These are phyloP conservation scores for Acanthamoeba rhysodes DNA, from an alignment of 208 protist species.

Conservation along the genomic window DNA sequence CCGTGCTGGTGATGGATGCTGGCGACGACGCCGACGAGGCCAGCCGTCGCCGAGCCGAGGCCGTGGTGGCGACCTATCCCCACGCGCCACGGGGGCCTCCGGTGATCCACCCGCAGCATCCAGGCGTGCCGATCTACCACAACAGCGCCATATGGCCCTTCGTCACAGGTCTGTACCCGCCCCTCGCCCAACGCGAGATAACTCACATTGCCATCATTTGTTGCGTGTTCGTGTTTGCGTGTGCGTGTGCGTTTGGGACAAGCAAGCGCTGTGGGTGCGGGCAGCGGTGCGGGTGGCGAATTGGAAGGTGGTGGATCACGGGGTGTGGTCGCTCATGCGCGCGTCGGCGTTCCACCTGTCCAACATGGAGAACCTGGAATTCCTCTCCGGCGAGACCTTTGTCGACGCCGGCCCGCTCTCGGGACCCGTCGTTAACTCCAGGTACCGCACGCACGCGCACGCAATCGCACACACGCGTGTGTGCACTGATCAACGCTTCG, in stretches of 20 bases:
- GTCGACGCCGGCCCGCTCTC: slow-evolving; percentile 14
- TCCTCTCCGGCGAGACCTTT: slow-evolving; percentile 28
- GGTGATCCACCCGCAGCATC: slow-evolving; percentile 28
- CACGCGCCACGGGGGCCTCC: background rate
- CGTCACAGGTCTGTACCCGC: background rate
- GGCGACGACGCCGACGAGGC: background rate
- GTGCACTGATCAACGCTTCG: background rate
- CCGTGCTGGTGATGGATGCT: background rate
- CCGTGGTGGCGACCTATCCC: slow-evolving; percentile 10
- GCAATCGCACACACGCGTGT: background rate
- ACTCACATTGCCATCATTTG: background rate
- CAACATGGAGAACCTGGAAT: slow-evolving; percentile 57
- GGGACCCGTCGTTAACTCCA: background rate
- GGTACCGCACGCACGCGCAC: background rate
- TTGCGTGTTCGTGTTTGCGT: background rate
- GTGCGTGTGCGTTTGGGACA: background rate
- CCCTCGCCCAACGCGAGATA: background rate
- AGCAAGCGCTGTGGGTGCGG: background rate
- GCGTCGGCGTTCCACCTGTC: slow-evolving; percentile 13
- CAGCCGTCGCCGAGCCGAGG: background rate
- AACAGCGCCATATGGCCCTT: slow-evolving; percentile 49
- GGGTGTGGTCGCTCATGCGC: slow-evolving; percentile 40
- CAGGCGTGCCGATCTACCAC: slow-evolving; percentile 36
- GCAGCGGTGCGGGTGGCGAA: background rate
- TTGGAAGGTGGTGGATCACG: slow-evolving; percentile 28